Base-by-base conservation (phyloP, 805 yeast genomes). In the Kodamaea restingae region DNA sequence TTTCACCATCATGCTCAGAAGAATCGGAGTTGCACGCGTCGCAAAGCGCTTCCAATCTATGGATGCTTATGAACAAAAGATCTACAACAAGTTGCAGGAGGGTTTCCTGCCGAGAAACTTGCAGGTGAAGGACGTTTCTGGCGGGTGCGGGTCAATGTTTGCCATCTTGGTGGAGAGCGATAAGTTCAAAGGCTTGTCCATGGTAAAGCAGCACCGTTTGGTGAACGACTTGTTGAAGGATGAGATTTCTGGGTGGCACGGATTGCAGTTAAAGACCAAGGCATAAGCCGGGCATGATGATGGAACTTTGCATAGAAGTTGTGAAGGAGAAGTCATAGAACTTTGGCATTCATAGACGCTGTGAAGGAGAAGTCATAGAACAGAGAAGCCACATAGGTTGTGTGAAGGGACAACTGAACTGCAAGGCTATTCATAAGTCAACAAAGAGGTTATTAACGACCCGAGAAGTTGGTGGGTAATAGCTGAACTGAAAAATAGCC, bases 141-240 rank as follows among this genome's bases (percentile, higher is more conserved):
- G 71, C 14, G 98, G 98, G 1, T 93, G 98, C 63, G 98, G 98
- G 1, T 88, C 97, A 5, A 93, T 93, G 98, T 93, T 88, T 64
- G 88, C 95, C 35, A 91, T 93, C 36, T 66, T 72, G 42, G 76
- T 93, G 12, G 84, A 80, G 33, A 80, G 93, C 39, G 71, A 69
- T 2, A 67, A 77, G 52, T 93, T 93, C 63, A 78, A 84, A 50
- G 95, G 95, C 0, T 55, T 86, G 32, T 68, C 86, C 1, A 87
- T 87, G 80, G 73, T 93, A 48, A 90, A 88, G 56, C 98, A 93
- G 60, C 98, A 93, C 55, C 74, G 96, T 44, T 60, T 91, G 49
- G 98, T 93, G 11, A 91, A 93, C 61, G 76, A 78, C 39, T 69
- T 80, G 2, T 68, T 93, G 50, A 80, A 82, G 44, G 95, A 87